Conservation (phyloP, 148 eudicot species). For the Fallopia convolvulus region DNA sequence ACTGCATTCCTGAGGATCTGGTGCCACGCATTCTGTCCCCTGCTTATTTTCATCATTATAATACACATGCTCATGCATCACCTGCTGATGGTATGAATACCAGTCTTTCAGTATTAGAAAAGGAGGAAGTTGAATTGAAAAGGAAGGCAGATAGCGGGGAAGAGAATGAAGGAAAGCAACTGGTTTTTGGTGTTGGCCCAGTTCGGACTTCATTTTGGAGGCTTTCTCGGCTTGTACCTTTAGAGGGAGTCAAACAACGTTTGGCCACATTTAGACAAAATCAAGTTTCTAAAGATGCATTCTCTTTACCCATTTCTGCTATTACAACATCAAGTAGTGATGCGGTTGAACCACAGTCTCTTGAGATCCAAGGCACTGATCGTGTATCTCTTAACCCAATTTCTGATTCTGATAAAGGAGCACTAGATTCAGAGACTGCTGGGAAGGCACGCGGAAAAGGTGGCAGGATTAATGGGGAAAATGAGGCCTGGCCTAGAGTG, state of each 20-base stretch:
- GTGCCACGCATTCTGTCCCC: constrained; percentile 94
- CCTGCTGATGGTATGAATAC: constrained; percentile 29
- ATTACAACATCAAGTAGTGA: constrained; percentile 38
- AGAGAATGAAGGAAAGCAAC: constrained; percentile 63
- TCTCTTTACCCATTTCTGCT: constrained; percentile 33
- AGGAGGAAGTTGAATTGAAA: constrained; percentile 30
- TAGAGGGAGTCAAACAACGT: constrained; percentile 68
- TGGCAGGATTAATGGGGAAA: constrained; percentile 28
- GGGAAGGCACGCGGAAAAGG: constrained; percentile 38
- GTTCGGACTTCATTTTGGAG: constrained; percentile 93
- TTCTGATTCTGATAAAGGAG: constrained; percentile 34
- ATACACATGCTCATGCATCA: constrained; percentile 31
- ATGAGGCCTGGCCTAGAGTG: constrained; percentile 65
- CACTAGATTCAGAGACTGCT: constrained; percentile 28
- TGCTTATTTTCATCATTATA: constrained; percentile 97
- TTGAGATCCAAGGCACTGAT: constrained; percentile 88
- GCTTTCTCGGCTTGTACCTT: constrained; percentile 84
- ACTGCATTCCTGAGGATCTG: constrained; percentile 96
- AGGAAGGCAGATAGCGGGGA: constrained; percentile 39
- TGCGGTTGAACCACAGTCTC: constrained; percentile 50
- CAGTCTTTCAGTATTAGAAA: constrained; percentile 22
- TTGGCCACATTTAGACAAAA: constrained; percentile 46
- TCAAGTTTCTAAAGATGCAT: constrained; percentile 29
- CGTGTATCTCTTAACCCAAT: constrained; percentile 83
- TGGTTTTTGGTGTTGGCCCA: constrained; percentile 94